Evolutionary conservation across 2,329 filamentous ascomycete species (phyloP).

Genomic region (Exophiala aquamarina): DNA sequence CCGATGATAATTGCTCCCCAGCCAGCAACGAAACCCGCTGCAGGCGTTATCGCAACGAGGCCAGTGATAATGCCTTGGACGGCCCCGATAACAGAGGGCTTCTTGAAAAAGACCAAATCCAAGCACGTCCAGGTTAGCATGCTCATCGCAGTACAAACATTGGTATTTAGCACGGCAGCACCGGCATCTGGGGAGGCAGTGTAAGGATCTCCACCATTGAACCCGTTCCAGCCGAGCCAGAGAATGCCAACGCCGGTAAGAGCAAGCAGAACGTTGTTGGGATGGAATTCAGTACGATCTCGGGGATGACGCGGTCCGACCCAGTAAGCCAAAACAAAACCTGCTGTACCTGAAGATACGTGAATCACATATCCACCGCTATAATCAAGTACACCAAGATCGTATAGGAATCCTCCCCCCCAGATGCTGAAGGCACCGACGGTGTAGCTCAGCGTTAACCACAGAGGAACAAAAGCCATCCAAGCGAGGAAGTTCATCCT

Average conservation of each 20-base stretch:
- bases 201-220: slow-evolving; percentile 56
- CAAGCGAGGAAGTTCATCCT: slow-evolving; percentile 54
- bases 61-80: slow-evolving; percentile 55
- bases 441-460: slow-evolving; percentile 49
- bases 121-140: slow-evolving; percentile 48
- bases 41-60: slow-evolving; percentile 53
- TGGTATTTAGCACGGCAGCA: slow-evolving; percentile 54
- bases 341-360: slow-evolving; percentile 53
- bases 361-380: slow-evolving; percentile 56
- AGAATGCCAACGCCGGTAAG: slow-evolving; percentile 51
- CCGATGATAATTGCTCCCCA: slow-evolving; percentile 54
- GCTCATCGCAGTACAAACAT: slow-evolving; percentile 50
- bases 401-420: slow-evolving; percentile 48
- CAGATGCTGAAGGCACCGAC: slow-evolving; percentile 44
- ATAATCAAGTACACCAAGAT: slow-evolving; percentile 52
- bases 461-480: slow-evolving; percentile 54
- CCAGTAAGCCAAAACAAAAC: slow-evolving; percentile 49
- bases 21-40: slow-evolving; percentile 51
- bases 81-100: slow-evolving; percentile 52
- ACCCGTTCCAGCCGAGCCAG: slow-evolving; percentile 56
- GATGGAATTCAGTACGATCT: slow-evolving; percentile 47
- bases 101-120: slow-evolving; percentile 49
- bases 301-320: slow-evolving; percentile 47
- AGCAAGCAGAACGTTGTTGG: slow-evolving; percentile 48
- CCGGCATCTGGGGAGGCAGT: slow-evolving; percentile 51